These are phyloP conservation scores for Boletus rex-veris DNA, from an alignment of 768 basidiomycete genomes.

Conservation along the genomic window DNA sequence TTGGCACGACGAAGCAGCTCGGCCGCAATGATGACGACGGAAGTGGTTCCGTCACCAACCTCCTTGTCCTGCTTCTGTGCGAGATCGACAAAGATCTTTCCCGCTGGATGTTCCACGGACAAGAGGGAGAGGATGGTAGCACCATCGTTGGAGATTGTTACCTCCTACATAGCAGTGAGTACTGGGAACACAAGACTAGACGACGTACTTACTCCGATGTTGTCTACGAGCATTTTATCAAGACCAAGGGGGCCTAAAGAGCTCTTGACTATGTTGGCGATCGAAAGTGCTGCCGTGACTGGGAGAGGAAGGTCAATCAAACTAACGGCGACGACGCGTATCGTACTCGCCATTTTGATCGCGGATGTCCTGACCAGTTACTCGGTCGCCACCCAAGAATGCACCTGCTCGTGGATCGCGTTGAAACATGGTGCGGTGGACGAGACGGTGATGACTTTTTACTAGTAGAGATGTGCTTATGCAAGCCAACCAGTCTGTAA, in stretches of 20 bases:
- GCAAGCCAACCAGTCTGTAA: conserved; percentile 7
- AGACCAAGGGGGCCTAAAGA: conserved; percentile 92
- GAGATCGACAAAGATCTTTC: conserved; percentile 95
- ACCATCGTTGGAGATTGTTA: conserved; percentile 99
- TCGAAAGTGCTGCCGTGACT: conserved; percentile 95
- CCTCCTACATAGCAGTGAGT: conserved; percentile 60
- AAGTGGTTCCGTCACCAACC: conserved; percentile 98
- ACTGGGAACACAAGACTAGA: not conserved
- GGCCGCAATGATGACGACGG: conserved; percentile 97
- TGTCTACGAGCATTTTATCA: conserved; percentile 97
- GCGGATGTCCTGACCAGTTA: conserved; percentile 92
- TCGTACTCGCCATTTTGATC: conserved; percentile 85
- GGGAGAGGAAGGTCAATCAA: conserved; percentile 8
- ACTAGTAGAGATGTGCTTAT: conserved; percentile 13
- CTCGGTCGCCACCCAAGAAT: conserved; percentile 90
- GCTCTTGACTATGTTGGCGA: conserved; percentile 97
- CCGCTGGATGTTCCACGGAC: conserved; percentile 95
- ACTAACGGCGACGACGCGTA: not conserved
- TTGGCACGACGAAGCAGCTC: conserved; percentile 94
- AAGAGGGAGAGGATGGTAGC: conserved; percentile 96
- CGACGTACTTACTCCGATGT: conserved; percentile 74
- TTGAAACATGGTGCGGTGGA: conserved; percentile 62
- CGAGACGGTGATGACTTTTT: not conserved
- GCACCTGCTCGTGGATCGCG: conserved; percentile 89
- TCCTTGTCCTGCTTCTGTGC: conserved; percentile 99